phyloP scores from a whole-genome alignment of 805 yeast species.

The Zygoascus flipseniorum region DNA sequence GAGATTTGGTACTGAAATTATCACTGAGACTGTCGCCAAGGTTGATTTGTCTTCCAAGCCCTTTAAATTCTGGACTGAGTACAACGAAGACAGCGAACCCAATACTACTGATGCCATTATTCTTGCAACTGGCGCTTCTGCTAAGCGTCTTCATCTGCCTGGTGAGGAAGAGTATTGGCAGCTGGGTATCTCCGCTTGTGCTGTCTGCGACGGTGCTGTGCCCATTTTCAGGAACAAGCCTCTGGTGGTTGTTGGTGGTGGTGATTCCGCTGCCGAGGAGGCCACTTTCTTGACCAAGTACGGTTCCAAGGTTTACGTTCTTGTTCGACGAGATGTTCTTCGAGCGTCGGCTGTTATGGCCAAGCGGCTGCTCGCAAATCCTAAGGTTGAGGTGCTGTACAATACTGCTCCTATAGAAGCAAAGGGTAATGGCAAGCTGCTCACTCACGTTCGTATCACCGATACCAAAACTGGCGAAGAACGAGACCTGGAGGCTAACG shows the following conservation, averaged over 20 bases:
- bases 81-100: slow-evolving; percentile 86
- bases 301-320: slow-evolving; percentile 88
- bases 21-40: slow-evolving; percentile 92
- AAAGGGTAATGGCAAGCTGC: slow-evolving; percentile 85
- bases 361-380: slow-evolving; percentile 76
- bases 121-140: slow-evolving; percentile 97
- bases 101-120: slow-evolving; percentile 87
- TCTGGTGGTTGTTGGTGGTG: slow-evolving; percentile 96
- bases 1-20: slow-evolving; percentile 85
- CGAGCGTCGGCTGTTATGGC: slow-evolving; percentile 98
- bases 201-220: slow-evolving; percentile 99
- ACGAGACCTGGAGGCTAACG: slow-evolving; percentile 68
- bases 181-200: slow-evolving; percentile 98
- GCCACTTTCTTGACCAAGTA: slow-evolving; percentile 94
- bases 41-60: slow-evolving; percentile 84
- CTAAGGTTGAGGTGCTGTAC: slow-evolving; percentile 85
- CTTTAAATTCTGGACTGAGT: slow-evolving; percentile 95
- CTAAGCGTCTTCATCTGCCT: slow-evolving; percentile 85
- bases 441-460: slow-evolving; percentile 55
- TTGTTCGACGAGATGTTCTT: slow-evolving; percentile 88
- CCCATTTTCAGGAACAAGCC: slow-evolving; percentile 98
- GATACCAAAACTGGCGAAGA: slow-evolving; percentile 65
- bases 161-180: slow-evolving; percentile 99
- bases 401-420: slow-evolving; percentile 82
- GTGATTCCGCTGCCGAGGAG: slow-evolving; percentile 99